These are phyloP conservation scores for Ligustrum vulgare DNA, from an alignment of 257 asterid species.

Conservation along the genomic window DNA sequence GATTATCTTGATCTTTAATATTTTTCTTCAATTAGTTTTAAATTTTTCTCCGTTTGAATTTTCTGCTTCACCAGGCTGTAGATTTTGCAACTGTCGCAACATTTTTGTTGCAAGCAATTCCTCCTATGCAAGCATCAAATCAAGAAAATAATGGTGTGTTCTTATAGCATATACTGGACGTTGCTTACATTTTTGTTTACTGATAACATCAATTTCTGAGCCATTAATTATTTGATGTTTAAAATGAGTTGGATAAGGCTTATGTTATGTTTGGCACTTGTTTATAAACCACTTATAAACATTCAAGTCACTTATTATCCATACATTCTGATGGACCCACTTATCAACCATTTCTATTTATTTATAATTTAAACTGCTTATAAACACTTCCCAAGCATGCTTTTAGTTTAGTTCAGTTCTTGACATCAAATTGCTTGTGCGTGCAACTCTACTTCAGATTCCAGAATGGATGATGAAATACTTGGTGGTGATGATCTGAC, in stretches of 20 bases:
- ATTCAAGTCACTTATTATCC: too few relatives aligned
- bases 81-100: conserved; percentile 78
- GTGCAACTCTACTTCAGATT: conserved; percentile 41
- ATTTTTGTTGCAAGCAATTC: conserved; percentile 75
- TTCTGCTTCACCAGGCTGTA: conserved; percentile 56
- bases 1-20: not conserved
- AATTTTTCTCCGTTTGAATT: not conserved
- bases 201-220: not conserved
- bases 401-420: not conserved
- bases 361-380: too few relatives aligned
- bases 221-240: not conserved
- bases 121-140: conserved; percentile 56
- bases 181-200: conserved; percentile 1
- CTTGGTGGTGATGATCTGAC: conserved; percentile 50
- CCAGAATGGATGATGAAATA: conserved; percentile 68
- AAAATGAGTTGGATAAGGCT: not conserved
- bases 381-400: too few relatives aligned
- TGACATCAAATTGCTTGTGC: conserved; percentile 9
- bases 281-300: too few relatives aligned
- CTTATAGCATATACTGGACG: conserved; percentile 17
- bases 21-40: conserved; percentile 21
- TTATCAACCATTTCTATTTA: too few relatives aligned
- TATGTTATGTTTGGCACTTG: too few relatives aligned
- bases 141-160: conserved; percentile 55
- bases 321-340: too few relatives aligned